Evolutionary conservation across 345 rosid genomes (phyloP), one percentile per base, ranked within the genome.

Genomic region (Camelina laxa): DNA sequence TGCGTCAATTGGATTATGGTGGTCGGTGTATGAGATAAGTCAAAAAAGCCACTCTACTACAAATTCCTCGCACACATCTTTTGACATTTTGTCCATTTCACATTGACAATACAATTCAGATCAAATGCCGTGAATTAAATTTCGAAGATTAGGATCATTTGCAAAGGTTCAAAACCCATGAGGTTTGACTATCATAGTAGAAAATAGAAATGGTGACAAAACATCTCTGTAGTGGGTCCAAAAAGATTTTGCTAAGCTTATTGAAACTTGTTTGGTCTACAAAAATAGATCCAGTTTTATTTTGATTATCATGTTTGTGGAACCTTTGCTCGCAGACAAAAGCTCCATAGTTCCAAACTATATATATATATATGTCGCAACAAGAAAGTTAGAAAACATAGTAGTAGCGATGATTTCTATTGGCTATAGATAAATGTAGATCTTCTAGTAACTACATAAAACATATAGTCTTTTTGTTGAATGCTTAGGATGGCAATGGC

Each of bases 21-120:
- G 65, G 69, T 69, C 75, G 74, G 79, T 75, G 64, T 60, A 6
- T 60, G 48, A 45, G 70, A 54, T 54, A 69, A 69, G 80, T 76
- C 65, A 76, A 69, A 69, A 60, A 69, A 75, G 65, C 57, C 21
- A 61, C 41, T 42, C 9, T 33, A 13, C 33, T 62, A 33, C 49
- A 76, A 61, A 57, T 63, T 47, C 21, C 17, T 21, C 51, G 80
- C 80, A 22, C 75, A 76, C 65, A 54, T 4, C 35, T 53, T 62
- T 30, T 76, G 80, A 69, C 68, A 16, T 42, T 76, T 54, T 75
- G 50, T 35, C 44, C 58, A 33, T 33, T 76, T 69, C 80, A 76
- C 80, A 76, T 62, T 69, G 51, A 21, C 38, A 61, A 11, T 24
- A 58, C 8, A 57, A 22, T 41, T 27, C 7, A 33, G 0, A 22